Conservation (phyloP, 2,329 filamentous ascomycete genomes). For the Ilyonectria destructans region DNA sequence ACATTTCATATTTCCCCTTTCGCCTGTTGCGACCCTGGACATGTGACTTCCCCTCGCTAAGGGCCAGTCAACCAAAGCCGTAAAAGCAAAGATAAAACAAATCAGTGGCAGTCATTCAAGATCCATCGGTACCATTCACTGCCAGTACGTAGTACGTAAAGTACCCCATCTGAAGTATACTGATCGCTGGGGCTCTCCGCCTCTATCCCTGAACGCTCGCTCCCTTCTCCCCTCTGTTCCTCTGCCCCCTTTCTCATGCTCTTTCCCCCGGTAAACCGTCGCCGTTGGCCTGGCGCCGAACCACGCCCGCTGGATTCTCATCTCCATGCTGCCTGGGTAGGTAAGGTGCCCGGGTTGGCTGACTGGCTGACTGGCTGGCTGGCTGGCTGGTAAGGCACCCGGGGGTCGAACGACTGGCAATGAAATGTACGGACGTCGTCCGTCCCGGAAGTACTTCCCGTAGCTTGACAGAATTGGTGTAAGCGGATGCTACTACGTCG, state of each 20-base stretch:
- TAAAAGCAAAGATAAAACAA: slow-evolving; percentile 4
- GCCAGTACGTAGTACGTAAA: neutral
- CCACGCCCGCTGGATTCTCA: slow-evolving; percentile 34
- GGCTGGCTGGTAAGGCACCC: slow-evolving; percentile 2
- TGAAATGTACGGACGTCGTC: neutral
- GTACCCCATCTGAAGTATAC: neutral
- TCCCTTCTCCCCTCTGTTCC: neutral
- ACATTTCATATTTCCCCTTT: neutral
- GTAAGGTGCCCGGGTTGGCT: slow-evolving; percentile 1
- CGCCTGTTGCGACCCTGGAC: neutral
- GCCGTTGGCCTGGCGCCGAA: slow-evolving; percentile 33
- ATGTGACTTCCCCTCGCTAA: neutral
- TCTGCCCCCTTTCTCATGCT: slow-evolving; percentile 12
- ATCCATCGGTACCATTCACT: neutral
- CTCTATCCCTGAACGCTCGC: slow-evolving; percentile 15
- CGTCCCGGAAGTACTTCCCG: neutral
- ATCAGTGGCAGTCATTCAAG: neutral
- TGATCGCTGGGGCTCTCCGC: neutral
- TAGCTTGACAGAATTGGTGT: neutral
- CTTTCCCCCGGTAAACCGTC: slow-evolving; percentile 13
- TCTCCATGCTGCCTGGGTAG: slow-evolving; percentile 24
- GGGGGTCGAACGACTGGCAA: neutral
- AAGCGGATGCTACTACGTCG: neutral
- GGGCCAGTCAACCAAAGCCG: neutral
- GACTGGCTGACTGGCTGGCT: slow-evolving; percentile 3